Conservation (phyloP, 129 eudicot species). For the Solidago caesia region DNA sequence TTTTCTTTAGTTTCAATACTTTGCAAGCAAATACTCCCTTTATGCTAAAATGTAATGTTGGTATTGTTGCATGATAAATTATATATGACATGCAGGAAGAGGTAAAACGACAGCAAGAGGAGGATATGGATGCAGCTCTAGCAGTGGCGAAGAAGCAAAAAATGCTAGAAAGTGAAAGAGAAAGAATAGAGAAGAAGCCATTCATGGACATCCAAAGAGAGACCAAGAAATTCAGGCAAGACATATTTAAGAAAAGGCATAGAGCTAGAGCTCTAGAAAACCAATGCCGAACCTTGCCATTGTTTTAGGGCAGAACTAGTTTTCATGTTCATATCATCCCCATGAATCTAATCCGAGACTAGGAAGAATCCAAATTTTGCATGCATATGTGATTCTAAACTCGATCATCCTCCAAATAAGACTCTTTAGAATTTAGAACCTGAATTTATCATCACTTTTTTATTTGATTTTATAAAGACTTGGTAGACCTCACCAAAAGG, state of each 20-base stretch:
- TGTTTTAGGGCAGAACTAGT: slow-evolving; percentile 30
- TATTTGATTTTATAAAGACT: background rate
- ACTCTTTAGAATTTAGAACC: background rate
- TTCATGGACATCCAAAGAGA: slow-evolving; percentile 51
- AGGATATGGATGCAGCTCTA: slow-evolving; percentile 44
- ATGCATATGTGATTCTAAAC: slow-evolving; percentile 11
- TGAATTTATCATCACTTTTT: background rate
- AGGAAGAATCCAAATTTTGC: slow-evolving; percentile 1
- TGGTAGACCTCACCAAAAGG: background rate
- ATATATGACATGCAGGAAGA: slow-evolving; percentile 38
- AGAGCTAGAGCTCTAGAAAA: slow-evolving; percentile 52
- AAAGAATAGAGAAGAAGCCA: slow-evolving; percentile 54
- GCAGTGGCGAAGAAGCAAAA: slow-evolving; percentile 47
- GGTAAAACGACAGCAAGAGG: slow-evolving; percentile 42
- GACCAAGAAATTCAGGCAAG: slow-evolving; percentile 63
- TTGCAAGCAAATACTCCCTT: background rate
- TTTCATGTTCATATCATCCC: slow-evolving; percentile 1
- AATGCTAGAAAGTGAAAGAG: slow-evolving; percentile 52
- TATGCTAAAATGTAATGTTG: background rate
- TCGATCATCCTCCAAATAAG: slow-evolving; percentile 15
- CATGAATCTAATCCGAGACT: slow-evolving; percentile 21
- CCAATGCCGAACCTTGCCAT: slow-evolving; percentile 45
- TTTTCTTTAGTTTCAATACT: background rate
- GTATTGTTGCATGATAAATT: background rate
- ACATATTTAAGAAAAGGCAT: slow-evolving; percentile 58